phyloP scores from a whole-genome alignment of 768 basidiomycete species.

The Hygrophoropsis aurantiaca region DNA sequence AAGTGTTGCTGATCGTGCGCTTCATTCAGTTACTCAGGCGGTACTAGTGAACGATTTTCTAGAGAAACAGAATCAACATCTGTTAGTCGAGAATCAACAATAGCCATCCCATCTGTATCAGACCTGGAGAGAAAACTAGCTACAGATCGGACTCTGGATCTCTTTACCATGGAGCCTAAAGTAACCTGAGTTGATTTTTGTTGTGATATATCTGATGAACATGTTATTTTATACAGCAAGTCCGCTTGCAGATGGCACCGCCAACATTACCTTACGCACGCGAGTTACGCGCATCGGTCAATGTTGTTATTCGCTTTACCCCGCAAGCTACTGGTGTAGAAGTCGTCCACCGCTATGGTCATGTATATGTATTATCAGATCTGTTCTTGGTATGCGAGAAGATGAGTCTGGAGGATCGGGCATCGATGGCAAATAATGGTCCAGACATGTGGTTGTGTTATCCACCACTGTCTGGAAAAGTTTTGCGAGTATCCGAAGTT shows the following conservation, averaged over 20 bases:
- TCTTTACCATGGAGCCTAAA: slow-evolving; percentile 95
- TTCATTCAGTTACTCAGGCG: slow-evolving; percentile 1
- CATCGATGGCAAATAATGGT: slow-evolving; percentile 48
- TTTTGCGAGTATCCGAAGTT: slow-evolving; percentile 69
- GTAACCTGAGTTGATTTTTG: slow-evolving; percentile 38
- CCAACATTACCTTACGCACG: slow-evolving; percentile 77
- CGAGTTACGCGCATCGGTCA: slow-evolving; percentile 68
- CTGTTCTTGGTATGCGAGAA: slow-evolving; percentile 88
- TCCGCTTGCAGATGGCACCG: slow-evolving; percentile 87
- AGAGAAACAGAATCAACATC: slow-evolving; percentile 59
- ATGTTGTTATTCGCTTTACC: slow-evolving; percentile 74
- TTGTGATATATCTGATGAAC: slow-evolving; percentile 6
- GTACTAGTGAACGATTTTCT: slow-evolving; percentile 55
- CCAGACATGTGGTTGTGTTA: slow-evolving; percentile 92
- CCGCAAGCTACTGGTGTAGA: slow-evolving; percentile 74
- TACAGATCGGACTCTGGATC: slow-evolving; percentile 79
- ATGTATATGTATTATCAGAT: slow-evolving; percentile 89
- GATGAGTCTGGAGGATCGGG: slow-evolving; percentile 67
- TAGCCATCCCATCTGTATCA: slow-evolving; percentile 55
- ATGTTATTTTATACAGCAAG: slow-evolving; percentile 52
- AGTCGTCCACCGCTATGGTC: slow-evolving; percentile 73
- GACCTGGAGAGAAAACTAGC: slow-evolving; percentile 82
- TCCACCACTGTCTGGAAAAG: slow-evolving; percentile 94
- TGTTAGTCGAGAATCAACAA: slow-evolving; percentile 49
- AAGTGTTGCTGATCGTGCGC: slow-evolving; percentile 21